A percentile compares a stretch with the other conserved stretches of the same genome.
Evolutionary conservation across 192 early-diverging fungal genomes (phyloP).

Genomic region (Coemansia sp.): DNA sequence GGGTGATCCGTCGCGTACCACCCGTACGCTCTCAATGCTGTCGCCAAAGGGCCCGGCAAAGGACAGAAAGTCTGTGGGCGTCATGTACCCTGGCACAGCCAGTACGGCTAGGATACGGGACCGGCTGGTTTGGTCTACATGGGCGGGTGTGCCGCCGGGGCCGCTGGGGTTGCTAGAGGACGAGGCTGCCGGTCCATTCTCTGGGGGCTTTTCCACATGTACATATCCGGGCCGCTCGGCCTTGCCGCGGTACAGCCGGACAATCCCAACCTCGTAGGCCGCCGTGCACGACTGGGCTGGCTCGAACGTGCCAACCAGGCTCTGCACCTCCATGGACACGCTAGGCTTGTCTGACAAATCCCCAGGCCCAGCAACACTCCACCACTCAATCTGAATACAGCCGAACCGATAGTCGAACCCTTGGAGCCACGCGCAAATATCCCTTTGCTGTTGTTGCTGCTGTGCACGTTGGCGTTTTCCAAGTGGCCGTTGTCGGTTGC

Average conservation of each 20-base stretch:
- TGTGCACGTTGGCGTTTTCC: not conserved
- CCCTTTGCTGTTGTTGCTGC: conserved; percentile 2
- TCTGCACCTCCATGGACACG: not conserved
- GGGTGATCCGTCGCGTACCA: conserved; percentile 71
- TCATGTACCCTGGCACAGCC: conserved; percentile 85
- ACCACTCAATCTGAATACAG: conserved; percentile 32
- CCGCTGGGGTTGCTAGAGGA: too few species aligned
- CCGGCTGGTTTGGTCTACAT: too few species aligned
- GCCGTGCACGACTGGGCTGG: not conserved
- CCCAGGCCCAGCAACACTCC: not conserved
- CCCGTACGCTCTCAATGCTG: conserved; percentile 71
- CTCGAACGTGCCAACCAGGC: conserved; percentile 8
- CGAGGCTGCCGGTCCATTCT: too few species aligned
- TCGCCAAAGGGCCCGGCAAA: conserved; percentile 68
- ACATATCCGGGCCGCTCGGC: too few species aligned
- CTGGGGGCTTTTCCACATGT: too few species aligned
- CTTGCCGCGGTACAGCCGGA: conserved; percentile 19
- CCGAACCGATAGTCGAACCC: conserved; percentile 23
- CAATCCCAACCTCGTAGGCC: conserved; percentile 8
- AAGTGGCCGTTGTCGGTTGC: not conserved
- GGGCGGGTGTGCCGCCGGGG: too few species aligned
- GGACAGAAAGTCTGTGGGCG: conserved; percentile 80
- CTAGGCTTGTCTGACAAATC: not conserved
- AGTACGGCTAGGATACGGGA: conserved; percentile 59
- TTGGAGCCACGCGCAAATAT: not conserved